A percentile compares a stretch with the other conserved stretches of the same genome.
These are phyloP conservation scores for Colletotrichum agaves DNA, from an alignment of 2,329 filamentous ascomycete genomes.

Conservation along the genomic window DNA sequence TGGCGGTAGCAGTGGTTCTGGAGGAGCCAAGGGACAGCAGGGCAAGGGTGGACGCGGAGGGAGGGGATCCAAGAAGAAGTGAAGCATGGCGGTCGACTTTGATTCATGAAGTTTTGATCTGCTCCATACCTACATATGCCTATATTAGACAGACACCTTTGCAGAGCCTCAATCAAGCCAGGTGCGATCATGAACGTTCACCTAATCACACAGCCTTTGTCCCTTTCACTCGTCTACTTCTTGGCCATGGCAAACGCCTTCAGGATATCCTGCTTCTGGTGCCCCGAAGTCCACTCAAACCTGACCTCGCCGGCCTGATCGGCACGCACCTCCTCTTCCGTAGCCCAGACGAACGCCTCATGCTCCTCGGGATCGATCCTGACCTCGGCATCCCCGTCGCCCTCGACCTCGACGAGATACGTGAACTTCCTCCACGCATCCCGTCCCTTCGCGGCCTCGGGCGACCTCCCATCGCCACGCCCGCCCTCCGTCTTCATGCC, in stretches of 20 bases:
- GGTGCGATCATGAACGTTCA: neutral
- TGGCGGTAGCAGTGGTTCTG: slow-evolving; percentile 61
- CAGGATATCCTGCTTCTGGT: slow-evolving; percentile 35
- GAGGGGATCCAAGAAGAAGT: slow-evolving; percentile 57
- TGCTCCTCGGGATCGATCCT: slow-evolving; percentile 54
- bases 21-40: slow-evolving; percentile 49
- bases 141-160: neutral
- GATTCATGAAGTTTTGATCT: neutral
- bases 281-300: slow-evolving; percentile 37
- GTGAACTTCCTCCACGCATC: slow-evolving; percentile 48
- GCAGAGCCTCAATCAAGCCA: neutral
- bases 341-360: slow-evolving; percentile 50
- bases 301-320: slow-evolving; percentile 4
- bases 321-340: slow-evolving; percentile 50
- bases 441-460: neutral
- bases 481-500: slow-evolving; percentile 34
- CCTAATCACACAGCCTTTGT: neutral
- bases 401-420: slow-evolving; percentile 48
- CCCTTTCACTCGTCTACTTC: neutral
- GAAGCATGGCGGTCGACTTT: neutral
- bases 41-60: slow-evolving; percentile 49
- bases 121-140: neutral
- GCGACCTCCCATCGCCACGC: slow-evolving; percentile 3
- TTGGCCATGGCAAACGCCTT: slow-evolving; percentile 29
- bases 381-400: slow-evolving; percentile 3